These are phyloP conservation scores for Laburnicola sp. DNA, from an alignment of 2,329 filamentous ascomycete genomes.

Conservation along the genomic window DNA sequence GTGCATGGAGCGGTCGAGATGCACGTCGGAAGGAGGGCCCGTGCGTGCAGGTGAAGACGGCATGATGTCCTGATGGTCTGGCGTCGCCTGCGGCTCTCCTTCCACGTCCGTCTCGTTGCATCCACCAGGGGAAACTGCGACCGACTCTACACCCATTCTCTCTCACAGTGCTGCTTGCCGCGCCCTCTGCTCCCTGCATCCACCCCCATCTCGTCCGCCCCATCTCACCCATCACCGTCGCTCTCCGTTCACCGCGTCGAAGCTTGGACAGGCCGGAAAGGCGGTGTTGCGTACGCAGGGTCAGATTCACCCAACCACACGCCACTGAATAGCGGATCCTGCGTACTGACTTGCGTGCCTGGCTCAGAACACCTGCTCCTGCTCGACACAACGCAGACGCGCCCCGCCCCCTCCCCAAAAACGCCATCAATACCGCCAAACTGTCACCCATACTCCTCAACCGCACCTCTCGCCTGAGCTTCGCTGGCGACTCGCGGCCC, in stretches of 20 bases:
- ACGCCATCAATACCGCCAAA: slow-evolving; percentile 76
- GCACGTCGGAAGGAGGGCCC: not conserved
- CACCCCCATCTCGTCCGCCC: slow-evolving; percentile 5
- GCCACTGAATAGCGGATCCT: slow-evolving; percentile 3
- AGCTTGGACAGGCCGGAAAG: slow-evolving; percentile 35
- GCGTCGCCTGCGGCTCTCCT: slow-evolving; percentile 7
- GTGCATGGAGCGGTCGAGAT: not conserved
- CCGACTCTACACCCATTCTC: too few species aligned
- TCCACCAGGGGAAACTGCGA: slow-evolving; percentile 1
- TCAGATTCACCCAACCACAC: slow-evolving; percentile 29
- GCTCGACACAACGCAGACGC: slow-evolving; percentile 1
- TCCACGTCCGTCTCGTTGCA: not conserved
- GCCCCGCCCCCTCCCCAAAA: slow-evolving; percentile 6
- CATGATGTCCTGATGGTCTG: not conserved
- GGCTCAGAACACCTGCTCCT: slow-evolving; percentile 3
- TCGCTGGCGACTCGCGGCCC: slow-evolving; percentile 74
- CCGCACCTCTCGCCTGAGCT: slow-evolving; percentile 76
- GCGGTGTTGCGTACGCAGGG: slow-evolving; percentile 34
- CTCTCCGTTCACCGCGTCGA: slow-evolving; percentile 28
- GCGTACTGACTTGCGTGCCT: slow-evolving; percentile 2
- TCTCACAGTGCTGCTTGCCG: too few species aligned
- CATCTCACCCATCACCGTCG: slow-evolving; percentile 14
- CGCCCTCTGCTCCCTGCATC: not conserved
- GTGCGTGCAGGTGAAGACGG: slow-evolving; percentile 6
- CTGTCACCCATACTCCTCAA: slow-evolving; percentile 91